A percentile compares a stretch with the other conserved stretches of the same genome.
phyloP scores from a whole-genome alignment of 345 rosid genomes.

The Microcos paniculata region DNA sequence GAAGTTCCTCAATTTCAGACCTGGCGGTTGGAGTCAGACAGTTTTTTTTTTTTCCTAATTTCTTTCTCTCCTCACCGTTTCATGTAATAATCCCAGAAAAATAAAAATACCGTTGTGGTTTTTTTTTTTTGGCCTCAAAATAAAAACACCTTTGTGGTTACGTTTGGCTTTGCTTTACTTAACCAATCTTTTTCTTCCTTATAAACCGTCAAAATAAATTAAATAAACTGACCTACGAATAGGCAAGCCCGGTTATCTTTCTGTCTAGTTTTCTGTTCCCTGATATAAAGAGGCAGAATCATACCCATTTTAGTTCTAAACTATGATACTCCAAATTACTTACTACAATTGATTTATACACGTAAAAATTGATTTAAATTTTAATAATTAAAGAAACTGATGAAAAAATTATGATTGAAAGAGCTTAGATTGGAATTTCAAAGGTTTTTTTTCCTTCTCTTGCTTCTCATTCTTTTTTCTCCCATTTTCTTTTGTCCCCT shows the following conservation, averaged over 20 bases:
- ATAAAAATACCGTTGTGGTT: neutral
- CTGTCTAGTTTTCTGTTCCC: neutral
- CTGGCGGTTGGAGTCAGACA: neutral
- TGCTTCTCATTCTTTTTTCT: neutral
- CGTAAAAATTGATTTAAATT: neutral
- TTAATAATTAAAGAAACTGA: neutral
- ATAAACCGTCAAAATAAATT: neutral
- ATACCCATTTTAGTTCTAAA: too few species aligned
- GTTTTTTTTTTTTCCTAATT: neutral
- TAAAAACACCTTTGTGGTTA: neutral
- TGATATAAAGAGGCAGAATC: too few species aligned
- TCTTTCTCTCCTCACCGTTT: neutral
- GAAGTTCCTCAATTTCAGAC: neutral
- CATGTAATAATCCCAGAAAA: neutral
- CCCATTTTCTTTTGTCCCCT: neutral
- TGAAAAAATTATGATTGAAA: neutral
- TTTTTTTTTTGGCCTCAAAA: too few species aligned
- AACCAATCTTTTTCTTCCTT: neutral
- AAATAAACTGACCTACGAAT: neutral
- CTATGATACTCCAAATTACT: too few species aligned
- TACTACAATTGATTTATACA: too few species aligned
- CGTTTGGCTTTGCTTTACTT: neutral
- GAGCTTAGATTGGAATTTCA: conserved; percentile 10
- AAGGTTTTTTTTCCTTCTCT: neutral
- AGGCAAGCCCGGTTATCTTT: neutral